Evolutionary conservation across 2,329 filamentous ascomycete genomes (phyloP), one percentile per base, ranked within the genome.

Genomic region (Tolypocladium ovalisporum): DNA sequence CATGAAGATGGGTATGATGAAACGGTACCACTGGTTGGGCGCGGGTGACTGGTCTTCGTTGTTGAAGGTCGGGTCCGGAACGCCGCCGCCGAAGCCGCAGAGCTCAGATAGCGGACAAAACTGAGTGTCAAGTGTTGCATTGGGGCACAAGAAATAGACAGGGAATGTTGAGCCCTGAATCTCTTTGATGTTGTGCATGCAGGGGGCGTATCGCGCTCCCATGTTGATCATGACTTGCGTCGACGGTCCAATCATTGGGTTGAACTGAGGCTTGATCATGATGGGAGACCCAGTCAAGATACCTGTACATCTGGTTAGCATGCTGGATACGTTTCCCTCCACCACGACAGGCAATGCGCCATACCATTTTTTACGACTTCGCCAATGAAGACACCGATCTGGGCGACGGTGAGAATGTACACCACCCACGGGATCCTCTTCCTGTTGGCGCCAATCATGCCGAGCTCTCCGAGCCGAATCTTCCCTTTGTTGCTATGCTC

Each of bases 221-320:
- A 99, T 96, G 72, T 96, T 96, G 76, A 97, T 96, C 65, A 96
- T 83, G 29, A 97, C 84, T 64, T 90, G 90, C 1, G 86, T 83
- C 6, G 92, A 96, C 1, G 94, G 94, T 0, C 94, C 94, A 67
- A 99, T 96, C 90, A 99, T 96, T 58, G 89, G 88, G 74, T 97
- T 99, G 76, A 99, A 96, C 19, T 80, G 81, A 1, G 94, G 94
- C 57, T 93, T 83, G 55, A 85, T 92, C 75, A 85, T 82, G 67
- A 90, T 90, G 24, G 87, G 82, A 29, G 87, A 87, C 56, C 88
- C 88, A 1, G 93, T 97, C 35, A 92, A 75, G 63, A 87, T 79
- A 55, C 80, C 88, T 91, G 61, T 15, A 49, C n/a, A 22, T 13
- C 15, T 13, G n/a, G 54, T 61, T 40, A 61, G 59, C 53, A 54